Conservation (phyloP, 176 grass and related monocot species). For the Bolboschoenus planiculmis region DNA sequence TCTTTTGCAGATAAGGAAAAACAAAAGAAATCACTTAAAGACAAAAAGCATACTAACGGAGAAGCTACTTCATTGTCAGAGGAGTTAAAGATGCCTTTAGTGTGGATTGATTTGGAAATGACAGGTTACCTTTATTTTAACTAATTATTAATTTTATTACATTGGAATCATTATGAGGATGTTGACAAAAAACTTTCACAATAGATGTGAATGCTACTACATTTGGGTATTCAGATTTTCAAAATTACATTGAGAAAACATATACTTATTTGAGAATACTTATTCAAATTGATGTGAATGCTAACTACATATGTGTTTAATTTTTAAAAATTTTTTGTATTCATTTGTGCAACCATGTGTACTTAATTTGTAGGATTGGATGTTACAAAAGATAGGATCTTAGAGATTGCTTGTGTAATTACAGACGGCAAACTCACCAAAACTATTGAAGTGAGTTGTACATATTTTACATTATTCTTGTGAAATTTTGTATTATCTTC, state of each 20-base stretch:
- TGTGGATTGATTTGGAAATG: constrained; percentile 99
- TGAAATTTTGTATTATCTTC: background rate
- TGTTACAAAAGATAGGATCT: constrained; percentile 62
- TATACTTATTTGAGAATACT: too few species aligned
- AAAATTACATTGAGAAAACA: constrained; percentile 24
- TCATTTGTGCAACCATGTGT: background rate
- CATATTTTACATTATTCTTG: background rate
- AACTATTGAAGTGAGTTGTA: constrained; percentile 55
- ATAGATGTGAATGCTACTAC: background rate
- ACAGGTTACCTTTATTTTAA: constrained; percentile 34
- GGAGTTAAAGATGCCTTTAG: constrained; percentile 68
- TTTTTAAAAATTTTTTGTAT: background rate
- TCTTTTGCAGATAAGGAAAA: constrained; percentile 29
- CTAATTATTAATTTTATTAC: background rate
- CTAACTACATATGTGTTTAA: background rate
- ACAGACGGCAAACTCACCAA: constrained; percentile 84
- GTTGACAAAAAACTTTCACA: background rate
- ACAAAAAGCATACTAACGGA: constrained; percentile 28
- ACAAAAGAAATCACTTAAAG: constrained; percentile 3
- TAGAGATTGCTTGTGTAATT: constrained; percentile 92
- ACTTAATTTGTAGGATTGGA: constrained; percentile 58
- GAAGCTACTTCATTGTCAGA: constrained; percentile 27
- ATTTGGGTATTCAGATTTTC: background rate
- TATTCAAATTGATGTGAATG: too few species aligned
- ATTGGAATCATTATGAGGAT: background rate